These are phyloP conservation scores for Blastosporella zonata DNA, from an alignment of 1,284 basidiomycete species.

Conservation along the genomic window DNA sequence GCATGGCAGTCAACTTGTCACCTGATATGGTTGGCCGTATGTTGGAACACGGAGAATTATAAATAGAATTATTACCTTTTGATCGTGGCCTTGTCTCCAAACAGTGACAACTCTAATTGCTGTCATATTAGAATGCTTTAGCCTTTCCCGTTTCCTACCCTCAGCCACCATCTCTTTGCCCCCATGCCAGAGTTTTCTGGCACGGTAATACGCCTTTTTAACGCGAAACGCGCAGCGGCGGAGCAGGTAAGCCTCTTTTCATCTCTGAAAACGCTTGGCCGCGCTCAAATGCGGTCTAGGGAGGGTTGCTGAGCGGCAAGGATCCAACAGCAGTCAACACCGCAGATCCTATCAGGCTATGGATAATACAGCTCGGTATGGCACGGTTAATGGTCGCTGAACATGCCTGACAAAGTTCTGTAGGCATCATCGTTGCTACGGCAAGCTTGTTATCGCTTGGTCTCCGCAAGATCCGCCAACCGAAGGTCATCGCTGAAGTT, in stretches of 20 bases:
- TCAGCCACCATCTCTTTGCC: background rate
- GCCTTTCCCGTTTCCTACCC: background rate
- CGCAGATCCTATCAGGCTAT: constrained; percentile 77
- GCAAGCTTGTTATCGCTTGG: constrained; percentile 73
- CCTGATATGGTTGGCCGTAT: too few relatives aligned
- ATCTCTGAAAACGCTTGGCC: constrained; percentile 3
- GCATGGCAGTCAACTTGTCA: too few relatives aligned
- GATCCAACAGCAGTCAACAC: constrained; percentile 68
- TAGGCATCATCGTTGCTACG: constrained; percentile 76
- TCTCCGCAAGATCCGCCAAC: constrained; percentile 76
- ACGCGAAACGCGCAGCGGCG: constrained; percentile 33
- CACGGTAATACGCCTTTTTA: constrained; percentile 34
- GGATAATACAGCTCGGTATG: constrained; percentile 86
- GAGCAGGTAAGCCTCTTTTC: constrained; percentile 33
- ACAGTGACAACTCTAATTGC: too few relatives aligned
- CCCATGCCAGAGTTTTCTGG: constrained; percentile 40
- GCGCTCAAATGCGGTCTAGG: constrained; percentile 34
- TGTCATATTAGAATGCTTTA: too few relatives aligned
- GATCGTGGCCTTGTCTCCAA: too few relatives aligned
- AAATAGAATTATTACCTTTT: too few relatives aligned
- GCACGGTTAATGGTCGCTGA: constrained; percentile 7
- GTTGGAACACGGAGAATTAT: too few relatives aligned
- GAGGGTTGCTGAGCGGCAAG: constrained; percentile 68
- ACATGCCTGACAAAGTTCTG: background rate
- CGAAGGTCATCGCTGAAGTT: constrained; percentile 74